Conservation (phyloP, 805 yeast genomes). For the Diddensiella santjacobensis region DNA sequence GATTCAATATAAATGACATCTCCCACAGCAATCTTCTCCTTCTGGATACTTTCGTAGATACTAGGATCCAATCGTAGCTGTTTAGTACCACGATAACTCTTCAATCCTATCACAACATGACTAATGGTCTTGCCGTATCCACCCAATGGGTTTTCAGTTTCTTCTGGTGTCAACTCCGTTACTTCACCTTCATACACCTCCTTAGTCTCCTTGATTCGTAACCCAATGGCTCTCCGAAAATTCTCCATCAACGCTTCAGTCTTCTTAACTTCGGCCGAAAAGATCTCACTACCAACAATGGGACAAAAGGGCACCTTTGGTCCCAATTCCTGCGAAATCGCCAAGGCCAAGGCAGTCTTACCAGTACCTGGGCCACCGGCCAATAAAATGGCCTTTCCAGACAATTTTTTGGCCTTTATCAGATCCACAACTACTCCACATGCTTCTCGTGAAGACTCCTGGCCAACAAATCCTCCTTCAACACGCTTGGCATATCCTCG, state of each 20-base stretch:
- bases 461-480: constrained; percentile 89
- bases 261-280: constrained; percentile 94
- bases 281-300: constrained; percentile 90
- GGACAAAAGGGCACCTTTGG: constrained; percentile 98
- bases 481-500: constrained; percentile 75
- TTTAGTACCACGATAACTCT: constrained; percentile 88
- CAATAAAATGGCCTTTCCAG: constrained; percentile 90
- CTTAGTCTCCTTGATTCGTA: constrained; percentile 92
- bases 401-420: constrained; percentile 86
- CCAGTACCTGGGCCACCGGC: constrained; percentile 99
- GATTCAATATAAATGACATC: constrained; percentile 97
- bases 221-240: constrained; percentile 93
- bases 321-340: constrained; percentile 93
- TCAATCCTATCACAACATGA: constrained; percentile 90
- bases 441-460: constrained; percentile 65
- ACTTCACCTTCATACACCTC: constrained; percentile 99
- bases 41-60: constrained; percentile 89
- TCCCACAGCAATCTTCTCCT: constrained; percentile 91
- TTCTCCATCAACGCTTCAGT: constrained; percentile 96
- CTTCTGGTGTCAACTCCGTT: constrained; percentile 91
- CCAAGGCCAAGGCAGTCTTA: constrained; percentile 94
- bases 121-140: constrained; percentile 96
- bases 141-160: constrained; percentile 93
- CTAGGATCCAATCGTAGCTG: constrained; percentile 85
- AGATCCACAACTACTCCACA: constrained; percentile 93